Evolutionary conservation across 352 stramenopile species (phyloP).

Genomic region (Globisporangium cylindrosporum): DNA sequence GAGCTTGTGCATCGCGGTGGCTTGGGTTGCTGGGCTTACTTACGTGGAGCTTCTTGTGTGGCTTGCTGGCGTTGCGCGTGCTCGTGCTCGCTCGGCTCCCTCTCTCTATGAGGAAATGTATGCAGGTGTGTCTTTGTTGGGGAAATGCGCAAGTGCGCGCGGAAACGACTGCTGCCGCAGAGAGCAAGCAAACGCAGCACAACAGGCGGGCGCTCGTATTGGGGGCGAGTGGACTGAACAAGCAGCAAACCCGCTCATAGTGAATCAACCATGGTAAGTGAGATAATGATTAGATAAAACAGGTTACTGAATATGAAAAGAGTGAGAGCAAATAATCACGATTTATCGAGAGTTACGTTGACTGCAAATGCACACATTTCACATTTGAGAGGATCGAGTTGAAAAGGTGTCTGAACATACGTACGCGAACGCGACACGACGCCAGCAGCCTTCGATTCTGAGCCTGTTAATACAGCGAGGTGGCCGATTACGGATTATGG

Average conservation of each 20-base stretch:
- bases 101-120: not conserved
- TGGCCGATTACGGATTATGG: not conserved
- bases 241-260: not conserved
- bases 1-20: slow-evolving; percentile 51
- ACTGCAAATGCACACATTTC: not conserved
- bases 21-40: not conserved
- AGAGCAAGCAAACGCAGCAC: not conserved
- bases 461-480: not conserved
- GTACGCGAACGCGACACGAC: not conserved
- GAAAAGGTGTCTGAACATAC: not conserved
- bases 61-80: not conserved
- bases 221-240: not conserved
- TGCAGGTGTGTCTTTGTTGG: not conserved
- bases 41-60: slow-evolving; percentile 1
- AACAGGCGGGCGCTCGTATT: not conserved
- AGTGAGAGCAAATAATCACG: no score
- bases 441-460: not conserved
- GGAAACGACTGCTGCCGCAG: not conserved
- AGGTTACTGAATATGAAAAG: not conserved
- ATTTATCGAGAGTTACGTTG: not conserved
- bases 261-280: not conserved
- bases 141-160: not conserved
- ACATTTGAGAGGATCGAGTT: not conserved
- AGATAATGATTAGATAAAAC: not conserved
- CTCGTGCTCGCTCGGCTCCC: not conserved